phyloP scores from a whole-genome alignment of 169 alveolate species.

The Cryptosporidium tyzzeri region DNA sequence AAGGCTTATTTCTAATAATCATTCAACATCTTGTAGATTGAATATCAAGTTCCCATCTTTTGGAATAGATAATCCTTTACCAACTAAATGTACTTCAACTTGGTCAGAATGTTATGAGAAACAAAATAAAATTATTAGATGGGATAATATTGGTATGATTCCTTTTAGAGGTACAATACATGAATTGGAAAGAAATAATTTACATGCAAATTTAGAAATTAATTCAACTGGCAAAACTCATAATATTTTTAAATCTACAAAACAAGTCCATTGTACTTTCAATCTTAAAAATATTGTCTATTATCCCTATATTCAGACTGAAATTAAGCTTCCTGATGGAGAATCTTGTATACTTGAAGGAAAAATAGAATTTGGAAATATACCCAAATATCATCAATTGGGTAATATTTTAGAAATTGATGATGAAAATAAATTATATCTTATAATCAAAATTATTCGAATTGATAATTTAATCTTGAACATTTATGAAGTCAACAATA shows the following conservation, averaged over 20 bases:
- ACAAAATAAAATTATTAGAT: slow-evolving; percentile 27
- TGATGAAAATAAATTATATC: slow-evolving; percentile 71
- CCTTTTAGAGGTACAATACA: slow-evolving; percentile 75
- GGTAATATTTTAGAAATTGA: slow-evolving; percentile 74
- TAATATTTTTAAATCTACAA: slow-evolving; percentile 4
- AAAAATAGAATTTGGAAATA: slow-evolving; percentile 74
- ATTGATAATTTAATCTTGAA: slow-evolving; percentile 59
- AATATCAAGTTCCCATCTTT: slow-evolving; percentile 51
- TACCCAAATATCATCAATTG: slow-evolving; percentile 71
- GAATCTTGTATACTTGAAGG: slow-evolving; percentile 61
- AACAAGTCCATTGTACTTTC: slow-evolving; percentile 19
- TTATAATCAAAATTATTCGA: slow-evolving; percentile 33
- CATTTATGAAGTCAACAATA: slow-evolving; percentile 36
- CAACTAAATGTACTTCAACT: slow-evolving; percentile 47
- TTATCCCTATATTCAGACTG: slow-evolving; percentile 64
- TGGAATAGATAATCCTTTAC: slow-evolving; percentile 71
- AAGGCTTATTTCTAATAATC: neutral
- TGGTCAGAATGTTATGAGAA: slow-evolving; percentile 37
- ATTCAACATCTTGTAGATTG: slow-evolving; percentile 23
- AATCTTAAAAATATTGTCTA: slow-evolving; percentile 58
- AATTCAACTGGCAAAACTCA: neutral
- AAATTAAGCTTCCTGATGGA: slow-evolving; percentile 57
- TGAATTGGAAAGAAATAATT: slow-evolving; percentile 54
- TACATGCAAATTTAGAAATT: slow-evolving; percentile 39
- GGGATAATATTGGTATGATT: slow-evolving; percentile 66